A percentile compares a stretch with the other conserved stretches of the same genome.
phyloP scores from a whole-genome alignment of 768 basidiomycete species.

The Boletus fagicola region DNA sequence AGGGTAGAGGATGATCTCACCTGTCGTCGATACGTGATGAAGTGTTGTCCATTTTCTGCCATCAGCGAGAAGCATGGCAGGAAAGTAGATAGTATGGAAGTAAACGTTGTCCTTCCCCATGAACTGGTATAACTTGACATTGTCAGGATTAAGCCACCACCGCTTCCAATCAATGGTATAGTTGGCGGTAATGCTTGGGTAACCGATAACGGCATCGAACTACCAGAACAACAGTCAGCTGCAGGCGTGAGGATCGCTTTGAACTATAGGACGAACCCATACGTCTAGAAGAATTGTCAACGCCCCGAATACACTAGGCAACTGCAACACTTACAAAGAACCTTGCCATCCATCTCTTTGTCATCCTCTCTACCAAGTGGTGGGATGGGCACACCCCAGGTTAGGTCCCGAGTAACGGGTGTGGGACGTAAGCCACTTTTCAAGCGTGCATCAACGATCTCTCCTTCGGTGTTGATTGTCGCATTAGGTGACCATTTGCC shows the following conservation, averaged over 20 bases:
- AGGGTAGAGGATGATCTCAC: constrained; percentile 40
- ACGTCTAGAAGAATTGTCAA: constrained; percentile 57
- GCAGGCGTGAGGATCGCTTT: neutral
- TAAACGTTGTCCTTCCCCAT: constrained; percentile 99
- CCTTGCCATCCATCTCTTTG: constrained; percentile 88
- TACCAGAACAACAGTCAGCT: constrained; percentile 31
- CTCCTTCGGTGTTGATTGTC: constrained; percentile 84
- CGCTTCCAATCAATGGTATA: constrained; percentile 92
- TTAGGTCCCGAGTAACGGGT: constrained; percentile 89
- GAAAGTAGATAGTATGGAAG: constrained; percentile 97
- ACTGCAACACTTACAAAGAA: constrained; percentile 72
- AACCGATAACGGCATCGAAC: constrained; percentile 98
- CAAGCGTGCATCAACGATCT: constrained; percentile 85
- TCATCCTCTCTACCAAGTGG: constrained; percentile 66
- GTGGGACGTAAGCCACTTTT: constrained; percentile 83
- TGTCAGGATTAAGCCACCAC: constrained; percentile 94
- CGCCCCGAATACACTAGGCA: constrained; percentile 3
- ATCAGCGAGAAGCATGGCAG: constrained; percentile 85
- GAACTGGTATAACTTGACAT: constrained; percentile 94
- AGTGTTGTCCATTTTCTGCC: constrained; percentile 91
- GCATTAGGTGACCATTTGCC: constrained; percentile 94
- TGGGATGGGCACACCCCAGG: constrained; percentile 96
- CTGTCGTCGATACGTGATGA: constrained; percentile 93
- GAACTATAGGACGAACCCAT: constrained; percentile 61
- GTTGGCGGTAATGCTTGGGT: constrained; percentile 94